Evolutionary conservation across 106 monocot genomes (phyloP), one percentile per base, ranked within the genome.

Genomic region (Gastrodia elata): DNA sequence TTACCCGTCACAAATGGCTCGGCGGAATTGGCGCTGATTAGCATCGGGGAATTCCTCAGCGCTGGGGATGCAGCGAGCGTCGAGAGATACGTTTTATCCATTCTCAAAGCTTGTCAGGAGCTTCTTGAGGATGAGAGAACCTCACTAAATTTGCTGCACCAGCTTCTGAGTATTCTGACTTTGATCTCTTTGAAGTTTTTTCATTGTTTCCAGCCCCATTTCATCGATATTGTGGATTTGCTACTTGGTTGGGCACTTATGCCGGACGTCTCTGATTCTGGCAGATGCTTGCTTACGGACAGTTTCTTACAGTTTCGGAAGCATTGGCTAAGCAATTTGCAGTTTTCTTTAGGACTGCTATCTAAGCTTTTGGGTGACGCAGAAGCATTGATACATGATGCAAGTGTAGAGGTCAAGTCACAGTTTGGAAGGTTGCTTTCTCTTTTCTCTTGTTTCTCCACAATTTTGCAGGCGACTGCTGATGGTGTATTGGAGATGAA

Each of bases 91-190:
- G 77, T 87, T 25, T 83, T 80, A 1, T 58, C 86, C 1, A 88
- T 93, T 38, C 86, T 98, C 20, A 88, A 85, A 73, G 74, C 91
- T 4, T 93, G 84, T 70, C 93, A 88, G 38, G 88, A 88, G 75
- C 75, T 98, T 72, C 93, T 98, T 0, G 98, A 98, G 81, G 93
- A 98, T 44, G 98, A 98, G 82, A 86, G 91, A 68, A 98, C 98
- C 64, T 82, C 93, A 27, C 73, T 88, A 26, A 68, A 75, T 57
- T 74, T 98, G 69, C 82, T 98, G 35, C 80, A 77, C 36, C 88
- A 78, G 37, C 79, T 98, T 48, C 84, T 93, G 33, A 72, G 79
- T 41, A 52, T 93, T 8, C 78, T 98, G 26, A 75, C 83, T 7
- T 46, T 91, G 68, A 80, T 98, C 49, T 88, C 98, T 33, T 41